Percentiles rank a stretch among this genome's conserved stretches.
phyloP scores from a whole-genome alignment of 768 basidiomycete species.

The Termitomyces heimii region DNA sequence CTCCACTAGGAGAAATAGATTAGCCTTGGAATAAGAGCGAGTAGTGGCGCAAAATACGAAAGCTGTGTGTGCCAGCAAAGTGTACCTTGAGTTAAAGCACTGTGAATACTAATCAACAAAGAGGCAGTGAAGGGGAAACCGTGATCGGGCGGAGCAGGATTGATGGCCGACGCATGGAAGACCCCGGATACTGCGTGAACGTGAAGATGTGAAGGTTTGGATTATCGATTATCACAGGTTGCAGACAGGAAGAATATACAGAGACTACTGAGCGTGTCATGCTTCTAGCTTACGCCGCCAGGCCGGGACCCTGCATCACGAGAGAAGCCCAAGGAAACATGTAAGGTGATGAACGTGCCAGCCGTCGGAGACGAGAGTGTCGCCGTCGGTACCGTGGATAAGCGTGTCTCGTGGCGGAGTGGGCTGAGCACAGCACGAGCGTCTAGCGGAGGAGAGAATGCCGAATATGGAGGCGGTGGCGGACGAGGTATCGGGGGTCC shows the following conservation, averaged over 20 bases:
- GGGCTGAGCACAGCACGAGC: background rate
- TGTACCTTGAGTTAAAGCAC: background rate
- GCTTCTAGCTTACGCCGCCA: background rate
- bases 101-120: background rate
- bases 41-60: background rate
- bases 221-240: background rate
- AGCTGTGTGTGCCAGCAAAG: background rate
- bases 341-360: background rate
- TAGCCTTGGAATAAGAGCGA: background rate
- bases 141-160: background rate
- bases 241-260: background rate
- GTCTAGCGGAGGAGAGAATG: background rate
- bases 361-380: background rate
- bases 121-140: background rate
- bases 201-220: background rate
- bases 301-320: background rate
- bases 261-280: background rate
- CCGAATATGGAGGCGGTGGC: constrained; percentile 1
- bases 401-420: background rate
- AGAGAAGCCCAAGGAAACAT: background rate
- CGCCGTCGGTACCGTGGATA: constrained; percentile 1
- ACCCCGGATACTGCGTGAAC: background rate
- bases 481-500: constrained; percentile 17
- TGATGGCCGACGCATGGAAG: background rate
- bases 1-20: background rate